These are phyloP conservation scores for Clitopilus passeckerianus DNA, from an alignment of 768 basidiomycete species.

Conservation along the genomic window DNA sequence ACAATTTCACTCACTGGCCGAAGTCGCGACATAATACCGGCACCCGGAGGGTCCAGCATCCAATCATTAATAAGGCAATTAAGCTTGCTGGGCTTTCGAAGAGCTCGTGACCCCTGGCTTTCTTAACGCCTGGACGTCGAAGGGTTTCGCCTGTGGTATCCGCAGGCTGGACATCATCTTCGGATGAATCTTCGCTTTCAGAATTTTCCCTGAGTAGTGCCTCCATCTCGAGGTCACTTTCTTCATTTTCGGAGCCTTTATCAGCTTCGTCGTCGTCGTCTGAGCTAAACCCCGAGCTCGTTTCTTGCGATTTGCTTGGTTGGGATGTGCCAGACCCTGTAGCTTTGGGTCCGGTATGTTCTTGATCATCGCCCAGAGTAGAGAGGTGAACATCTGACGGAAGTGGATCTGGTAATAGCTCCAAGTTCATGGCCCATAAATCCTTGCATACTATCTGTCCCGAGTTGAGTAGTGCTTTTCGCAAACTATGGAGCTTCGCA, in stretches of 20 bases:
- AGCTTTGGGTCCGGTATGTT: conserved; percentile 15
- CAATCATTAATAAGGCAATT: conserved; percentile 67
- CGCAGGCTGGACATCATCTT: conserved; percentile 2
- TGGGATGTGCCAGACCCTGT: too few species aligned
- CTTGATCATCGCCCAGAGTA: conserved; percentile 40
- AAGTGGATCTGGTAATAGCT: conserved; percentile 52
- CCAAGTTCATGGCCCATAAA: conserved; percentile 75
- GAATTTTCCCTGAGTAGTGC: conserved; percentile 39
- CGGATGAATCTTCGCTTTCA: conserved; percentile 17
- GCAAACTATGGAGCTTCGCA: conserved; percentile 17
- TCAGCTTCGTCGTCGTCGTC: conserved; percentile 12
- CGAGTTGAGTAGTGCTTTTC: conserved; percentile 2
- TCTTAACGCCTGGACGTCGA: conserved; percentile 15
- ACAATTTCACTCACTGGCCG: conserved; percentile 43
- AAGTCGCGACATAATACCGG: conserved; percentile 77
- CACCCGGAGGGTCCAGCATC: conserved; percentile 75
- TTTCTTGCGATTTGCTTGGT: background rate
- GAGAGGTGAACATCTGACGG: conserved; percentile 38
- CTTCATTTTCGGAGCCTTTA: conserved; percentile 11
- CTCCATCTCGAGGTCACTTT: conserved; percentile 31
- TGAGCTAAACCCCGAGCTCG: conserved; percentile 8
- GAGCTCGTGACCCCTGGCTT: conserved; percentile 12
- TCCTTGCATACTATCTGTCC: conserved; percentile 71
- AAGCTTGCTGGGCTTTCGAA: conserved; percentile 40
- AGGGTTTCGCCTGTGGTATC: background rate